Conservation (phyloP, 257 asterid species). For the Agastache rugosa region DNA sequence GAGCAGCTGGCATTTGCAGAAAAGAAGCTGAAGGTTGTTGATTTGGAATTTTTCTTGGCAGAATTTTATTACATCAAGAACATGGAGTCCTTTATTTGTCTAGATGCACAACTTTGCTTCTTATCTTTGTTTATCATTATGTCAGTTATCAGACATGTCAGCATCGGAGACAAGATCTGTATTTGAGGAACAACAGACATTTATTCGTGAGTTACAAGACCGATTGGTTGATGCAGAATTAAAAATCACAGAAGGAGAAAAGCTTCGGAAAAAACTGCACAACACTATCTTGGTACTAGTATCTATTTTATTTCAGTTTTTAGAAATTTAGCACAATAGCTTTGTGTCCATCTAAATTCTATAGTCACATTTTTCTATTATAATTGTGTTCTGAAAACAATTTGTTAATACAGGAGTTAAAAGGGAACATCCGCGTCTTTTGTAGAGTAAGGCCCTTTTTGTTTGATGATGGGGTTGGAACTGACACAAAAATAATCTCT, state of each 20-base stretch:
- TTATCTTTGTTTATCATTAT: neutral
- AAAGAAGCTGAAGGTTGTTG: slow-evolving; percentile 66
- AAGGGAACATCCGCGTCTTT: slow-evolving; percentile 92
- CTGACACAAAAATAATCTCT: slow-evolving; percentile 69
- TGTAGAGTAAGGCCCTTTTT: slow-evolving; percentile 90
- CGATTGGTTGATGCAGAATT: slow-evolving; percentile 79
- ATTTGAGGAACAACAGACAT: slow-evolving; percentile 66
- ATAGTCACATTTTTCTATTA: neutral
- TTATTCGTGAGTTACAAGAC: slow-evolving; percentile 54
- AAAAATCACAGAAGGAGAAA: slow-evolving; percentile 83
- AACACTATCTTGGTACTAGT: slow-evolving; percentile 82
- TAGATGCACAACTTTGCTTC: neutral
- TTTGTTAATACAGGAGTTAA: slow-evolving; percentile 68
- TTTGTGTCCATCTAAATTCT: neutral
- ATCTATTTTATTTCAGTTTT: neutral
- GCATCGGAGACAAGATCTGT: slow-evolving; percentile 65
- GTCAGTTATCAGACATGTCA: slow-evolving; percentile 74
- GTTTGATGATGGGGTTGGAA: slow-evolving; percentile 70
- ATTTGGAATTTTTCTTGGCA: slow-evolving; percentile 14
- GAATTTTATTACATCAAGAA: neutral
- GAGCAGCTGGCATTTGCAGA: slow-evolving; percentile 75
- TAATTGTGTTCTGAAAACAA: neutral
- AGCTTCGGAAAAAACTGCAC: slow-evolving; percentile 84
- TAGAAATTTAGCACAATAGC: neutral
- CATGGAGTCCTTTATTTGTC: neutral